These are phyloP conservation scores for Coemansia pectinata DNA, from an alignment of 192 early-diverging fungal species.

Conservation along the genomic window DNA sequence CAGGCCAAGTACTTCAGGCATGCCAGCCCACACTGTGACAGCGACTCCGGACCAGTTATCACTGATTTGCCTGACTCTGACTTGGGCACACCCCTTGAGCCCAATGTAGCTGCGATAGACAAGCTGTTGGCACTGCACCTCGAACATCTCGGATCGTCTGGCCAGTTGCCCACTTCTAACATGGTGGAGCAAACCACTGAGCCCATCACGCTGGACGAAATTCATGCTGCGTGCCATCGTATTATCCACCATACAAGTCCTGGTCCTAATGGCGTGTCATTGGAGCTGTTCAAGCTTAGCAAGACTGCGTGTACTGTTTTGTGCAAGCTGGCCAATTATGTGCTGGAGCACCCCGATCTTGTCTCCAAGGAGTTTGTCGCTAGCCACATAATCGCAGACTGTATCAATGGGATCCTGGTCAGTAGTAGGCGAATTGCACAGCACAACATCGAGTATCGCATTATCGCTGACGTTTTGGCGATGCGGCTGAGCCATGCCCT, in stretches of 20 bases:
- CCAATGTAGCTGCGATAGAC: too few relatives aligned
- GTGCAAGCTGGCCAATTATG: not conserved
- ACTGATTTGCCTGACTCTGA: too few relatives aligned
- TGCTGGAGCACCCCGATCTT: not conserved
- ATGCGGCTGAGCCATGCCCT: not conserved
- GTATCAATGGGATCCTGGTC: not conserved
- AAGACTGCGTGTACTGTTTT: not conserved
- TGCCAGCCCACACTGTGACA: too few relatives aligned
- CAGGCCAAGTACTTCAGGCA: too few relatives aligned
- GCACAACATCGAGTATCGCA: not conserved
- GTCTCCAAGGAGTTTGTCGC: not conserved
- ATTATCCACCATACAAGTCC: not conserved
- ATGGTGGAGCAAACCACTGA: not conserved
- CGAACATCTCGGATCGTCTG: not conserved
- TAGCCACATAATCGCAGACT: not conserved
- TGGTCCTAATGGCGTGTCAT: not conserved
- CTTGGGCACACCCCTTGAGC: too few relatives aligned
- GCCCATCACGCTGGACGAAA: not conserved
- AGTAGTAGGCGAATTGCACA: not conserved
- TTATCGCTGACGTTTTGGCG: not conserved
- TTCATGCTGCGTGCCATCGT: not conserved
- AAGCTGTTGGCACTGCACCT: too few relatives aligned
- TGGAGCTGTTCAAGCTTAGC: not conserved
- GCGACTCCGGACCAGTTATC: too few relatives aligned
- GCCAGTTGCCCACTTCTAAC: not conserved